Percentiles rank a stretch among this genome's conserved stretches.
Evolutionary conservation across 176 grass and related monocot species (phyloP).

Genomic region (Rhynchospora breviuscula): DNA sequence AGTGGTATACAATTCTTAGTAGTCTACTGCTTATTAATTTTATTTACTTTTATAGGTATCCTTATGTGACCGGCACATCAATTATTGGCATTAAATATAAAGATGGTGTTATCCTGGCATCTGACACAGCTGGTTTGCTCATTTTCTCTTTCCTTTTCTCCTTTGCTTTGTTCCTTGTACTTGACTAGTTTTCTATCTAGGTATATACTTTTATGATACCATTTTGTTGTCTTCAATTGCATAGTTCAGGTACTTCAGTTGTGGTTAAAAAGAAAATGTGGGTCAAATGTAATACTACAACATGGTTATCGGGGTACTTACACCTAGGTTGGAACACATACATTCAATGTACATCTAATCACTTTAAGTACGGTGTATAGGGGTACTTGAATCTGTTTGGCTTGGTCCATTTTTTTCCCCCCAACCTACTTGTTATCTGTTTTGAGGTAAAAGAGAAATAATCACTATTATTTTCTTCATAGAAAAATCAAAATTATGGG

Average conservation of each 20-base stretch:
- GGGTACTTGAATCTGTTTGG: too few species aligned
- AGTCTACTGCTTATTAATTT: neutral
- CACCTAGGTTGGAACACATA: too few species aligned
- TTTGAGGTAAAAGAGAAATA: neutral
- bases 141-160: neutral
- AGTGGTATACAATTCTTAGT: neutral
- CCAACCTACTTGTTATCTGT: too few species aligned
- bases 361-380: too few species aligned
- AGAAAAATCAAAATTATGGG: neutral
- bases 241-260: too few species aligned
- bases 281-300: too few species aligned
- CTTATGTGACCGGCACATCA: conserved; percentile 93
- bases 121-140: conserved; percentile 70
- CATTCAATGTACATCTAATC: too few species aligned
- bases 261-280: too few species aligned
- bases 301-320: too few species aligned
- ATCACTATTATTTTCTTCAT: neutral
- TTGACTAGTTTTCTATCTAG: neutral
- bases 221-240: too few species aligned
- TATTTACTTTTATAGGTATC: conserved; percentile 54
- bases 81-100: conserved; percentile 97
- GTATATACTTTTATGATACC: neutral
- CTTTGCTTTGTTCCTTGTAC: neutral
- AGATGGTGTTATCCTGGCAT: conserved; percentile 89
- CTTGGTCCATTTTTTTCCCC: too few species aligned